Conservation (phyloP, 768 basidiomycete genomes). For the Multifurca ochricompacta region DNA sequence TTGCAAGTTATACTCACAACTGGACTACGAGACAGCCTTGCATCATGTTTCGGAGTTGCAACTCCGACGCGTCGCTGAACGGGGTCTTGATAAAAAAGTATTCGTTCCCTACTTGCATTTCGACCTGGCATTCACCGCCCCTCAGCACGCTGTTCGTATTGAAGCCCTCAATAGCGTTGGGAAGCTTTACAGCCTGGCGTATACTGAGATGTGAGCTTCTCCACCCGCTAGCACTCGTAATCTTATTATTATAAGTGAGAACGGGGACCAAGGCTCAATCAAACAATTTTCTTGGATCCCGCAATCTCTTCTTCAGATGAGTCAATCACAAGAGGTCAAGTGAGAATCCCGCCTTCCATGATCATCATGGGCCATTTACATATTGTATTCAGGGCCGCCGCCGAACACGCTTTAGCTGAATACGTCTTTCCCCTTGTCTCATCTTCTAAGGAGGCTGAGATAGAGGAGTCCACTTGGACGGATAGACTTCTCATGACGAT, state of each 20-base stretch:
- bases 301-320: constrained; percentile 52
- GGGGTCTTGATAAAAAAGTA: constrained; percentile 85
- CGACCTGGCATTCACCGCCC: not conserved
- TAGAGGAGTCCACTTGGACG: constrained; percentile 81
- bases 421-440: constrained; percentile 69
- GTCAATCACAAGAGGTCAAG: constrained; percentile 51
- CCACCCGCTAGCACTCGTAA: not conserved
- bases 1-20: constrained; percentile 69
- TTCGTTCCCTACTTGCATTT: constrained; percentile 10
- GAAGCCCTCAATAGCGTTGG: constrained; percentile 76
- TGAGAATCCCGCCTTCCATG: constrained; percentile 25
- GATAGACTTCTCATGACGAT: constrained; percentile 72
- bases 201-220: constrained; percentile 68
- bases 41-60: constrained; percentile 67
- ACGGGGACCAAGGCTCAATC: constrained; percentile 62
- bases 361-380: not conserved
- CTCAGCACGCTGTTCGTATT: constrained; percentile 49
- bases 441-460: constrained; percentile 40
- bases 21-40: constrained; percentile 87
- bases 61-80: constrained; percentile 55
- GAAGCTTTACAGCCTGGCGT: constrained; percentile 73
- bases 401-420: constrained; percentile 64
- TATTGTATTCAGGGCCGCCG: constrained; percentile 37
- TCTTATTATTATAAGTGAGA: constrained; percentile 48
- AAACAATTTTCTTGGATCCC: constrained; percentile 93